Percentiles rank a stretch among this genome's conserved stretches.
phyloP scores from a whole-genome alignment of 331 rosid species.

The Phaseolus coccineus region DNA sequence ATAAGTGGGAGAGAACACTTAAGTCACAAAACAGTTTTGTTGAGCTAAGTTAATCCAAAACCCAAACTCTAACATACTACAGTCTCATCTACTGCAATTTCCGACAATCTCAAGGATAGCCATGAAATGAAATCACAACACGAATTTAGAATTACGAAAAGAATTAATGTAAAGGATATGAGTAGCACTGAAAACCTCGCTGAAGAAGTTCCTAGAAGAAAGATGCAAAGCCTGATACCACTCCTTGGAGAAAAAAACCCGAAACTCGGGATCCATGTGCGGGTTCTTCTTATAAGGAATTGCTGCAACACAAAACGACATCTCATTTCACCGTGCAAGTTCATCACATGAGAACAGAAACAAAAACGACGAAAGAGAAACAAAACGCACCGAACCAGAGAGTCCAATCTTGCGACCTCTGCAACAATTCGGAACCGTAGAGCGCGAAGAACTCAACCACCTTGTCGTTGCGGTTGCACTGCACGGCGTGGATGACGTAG shows the following conservation, averaged over 20 bases:
- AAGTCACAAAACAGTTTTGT: no score
- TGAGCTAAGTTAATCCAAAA: no score
- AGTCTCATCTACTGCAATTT: background rate
- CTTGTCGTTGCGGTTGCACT: constrained; percentile 61
- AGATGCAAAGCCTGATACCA: constrained; percentile 90
- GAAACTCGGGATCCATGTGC: constrained; percentile 76
- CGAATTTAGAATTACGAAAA: background rate
- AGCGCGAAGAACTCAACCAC: constrained; percentile 70
- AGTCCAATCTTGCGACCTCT: constrained; percentile 71
- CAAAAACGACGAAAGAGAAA: background rate
- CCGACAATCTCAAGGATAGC: no score
- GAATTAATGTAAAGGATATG: constrained; percentile 73
- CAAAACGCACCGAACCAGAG: constrained; percentile 89
- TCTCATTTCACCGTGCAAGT: constrained; percentile 31
- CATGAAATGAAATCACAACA: no score
- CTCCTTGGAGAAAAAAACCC: constrained; percentile 78
- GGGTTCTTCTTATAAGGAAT: constrained; percentile 89
- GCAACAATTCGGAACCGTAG: constrained; percentile 75
- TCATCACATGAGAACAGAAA: background rate
- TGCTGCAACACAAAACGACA: constrained; percentile 62
- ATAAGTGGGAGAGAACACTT: no score
- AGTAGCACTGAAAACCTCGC: constrained; percentile 86
- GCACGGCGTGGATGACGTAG: constrained; percentile 74
- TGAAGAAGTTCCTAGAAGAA: constrained; percentile 89
- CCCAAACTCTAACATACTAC: background rate